Base-by-base conservation (phyloP, 495 filamentous ascomycete genomes). In the Aspergillus saccharolyticus region DNA sequence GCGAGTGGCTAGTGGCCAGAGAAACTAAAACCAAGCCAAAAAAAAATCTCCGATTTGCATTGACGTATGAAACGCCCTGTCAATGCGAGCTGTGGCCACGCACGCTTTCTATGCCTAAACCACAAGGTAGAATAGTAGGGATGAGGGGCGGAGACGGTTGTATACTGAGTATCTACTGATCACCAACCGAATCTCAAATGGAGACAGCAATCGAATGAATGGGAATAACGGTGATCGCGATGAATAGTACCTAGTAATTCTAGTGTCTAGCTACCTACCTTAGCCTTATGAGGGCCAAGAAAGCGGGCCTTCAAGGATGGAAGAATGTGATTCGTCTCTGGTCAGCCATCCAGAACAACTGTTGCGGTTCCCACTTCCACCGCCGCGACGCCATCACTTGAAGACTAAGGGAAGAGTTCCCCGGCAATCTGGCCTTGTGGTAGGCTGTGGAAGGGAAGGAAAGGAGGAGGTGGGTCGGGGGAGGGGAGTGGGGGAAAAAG, bases 31-130 rank as follows among this genome's bases (percentile, higher is more conserved):
- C n/a, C n/a, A n/a, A n/a, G n/a, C n/a, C n/a, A n/a, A n/a, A 54
- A 61, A 39, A 57, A 57, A 61, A 57, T 61, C 50, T 61, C 59
- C 59, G 59, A 61, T 61, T 53, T 54, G 54, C 53, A 52, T 49
- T n/a, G 30, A 3, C 20, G 46, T n/a, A 20, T 19, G 22, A 49
- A 22, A 28, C n/a, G 44, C 16, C 49, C 28, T 28, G 16, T 25
- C 43, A 46, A 16, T 28, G 14, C 42, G 42, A 54, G 24, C 53
- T 44, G 47, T 54, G 53, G 43, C 53, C 43, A 54, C 53, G 22
- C 53, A 54, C 53, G 25, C 25, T 43, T n/a, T 57, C 47, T 52
- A 4, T 17, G 55, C 21, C 47, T n/a, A n/a, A n/a, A n/a, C n/a
- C n/a, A n/a, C n/a, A n/a, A n/a, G n/a, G n/a, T n/a, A n/a, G n/a